Conservation (phyloP, 139 green algal species). For the Picochlorum costavermella region DNA sequence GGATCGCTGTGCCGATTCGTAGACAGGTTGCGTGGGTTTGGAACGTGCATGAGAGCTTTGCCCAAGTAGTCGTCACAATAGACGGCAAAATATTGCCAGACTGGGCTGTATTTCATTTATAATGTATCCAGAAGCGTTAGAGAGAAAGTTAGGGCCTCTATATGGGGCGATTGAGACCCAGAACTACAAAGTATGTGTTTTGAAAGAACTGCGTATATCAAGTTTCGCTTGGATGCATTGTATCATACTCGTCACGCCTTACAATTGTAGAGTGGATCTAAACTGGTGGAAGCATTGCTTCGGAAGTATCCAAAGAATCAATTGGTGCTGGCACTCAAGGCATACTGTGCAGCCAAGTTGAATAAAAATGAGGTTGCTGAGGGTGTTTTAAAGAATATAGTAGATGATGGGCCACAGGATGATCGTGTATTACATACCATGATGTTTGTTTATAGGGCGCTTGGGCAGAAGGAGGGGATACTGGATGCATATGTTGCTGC, state of each 20-base stretch:
- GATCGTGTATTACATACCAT: conserved; percentile 53
- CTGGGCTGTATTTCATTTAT: background rate
- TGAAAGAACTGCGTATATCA: background rate
- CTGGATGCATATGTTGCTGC: conserved; percentile 47
- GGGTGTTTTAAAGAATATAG: conserved; percentile 22
- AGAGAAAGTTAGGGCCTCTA: conserved; percentile 52
- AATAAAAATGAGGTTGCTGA: conserved; percentile 38
- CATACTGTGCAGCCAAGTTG: conserved; percentile 38
- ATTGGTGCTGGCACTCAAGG: conserved; percentile 49
- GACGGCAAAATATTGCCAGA: background rate
- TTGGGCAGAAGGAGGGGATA: conserved; percentile 27
- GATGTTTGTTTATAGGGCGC: conserved; percentile 37
- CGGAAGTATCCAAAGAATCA: conserved; percentile 52
- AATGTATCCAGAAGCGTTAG: conserved; percentile 36
- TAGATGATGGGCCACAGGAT: conserved; percentile 30
- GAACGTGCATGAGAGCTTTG: background rate
- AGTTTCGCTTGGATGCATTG: too few relatives aligned
- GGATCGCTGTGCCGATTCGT: too few relatives aligned
- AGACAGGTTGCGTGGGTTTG: background rate
- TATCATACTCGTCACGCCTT: too few relatives aligned
- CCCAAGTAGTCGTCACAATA: background rate
- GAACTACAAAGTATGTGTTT: conserved; percentile 56
- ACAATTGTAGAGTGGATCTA: conserved; percentile 49
- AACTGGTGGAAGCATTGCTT: conserved; percentile 48
- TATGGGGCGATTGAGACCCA: conserved; percentile 69